Evolutionary conservation across 75 land plant genomes (phyloP), one percentile per base, ranked within the genome.

Genomic region (Cunninghamia lanceolata): DNA sequence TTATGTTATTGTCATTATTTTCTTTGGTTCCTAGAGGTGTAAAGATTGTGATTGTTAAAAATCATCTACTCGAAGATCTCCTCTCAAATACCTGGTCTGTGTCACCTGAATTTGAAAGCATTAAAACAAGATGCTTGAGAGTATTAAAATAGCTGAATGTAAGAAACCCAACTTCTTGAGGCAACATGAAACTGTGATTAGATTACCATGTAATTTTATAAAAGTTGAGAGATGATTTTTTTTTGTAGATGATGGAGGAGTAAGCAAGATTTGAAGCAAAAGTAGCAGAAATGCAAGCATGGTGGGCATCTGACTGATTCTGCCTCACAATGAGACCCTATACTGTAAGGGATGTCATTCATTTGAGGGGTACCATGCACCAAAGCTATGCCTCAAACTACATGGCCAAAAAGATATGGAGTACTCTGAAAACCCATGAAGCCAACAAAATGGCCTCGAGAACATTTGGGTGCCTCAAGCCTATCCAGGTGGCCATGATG

Each of bases 401-500:
- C 46, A 74, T 94, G 85, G 97, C 99, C 53, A 96, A 93, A 85
- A 96, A 96, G 94, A 94, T 96, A 3, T 96, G 97, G 97, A 35
- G 83, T 9, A 94, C 92, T 36, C 95, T 96, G 71, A 93, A 93
- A 85, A 85, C 90, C 17, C 99, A 95, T 91, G 95, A 95, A 36
- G 91, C 93, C 73, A 92, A 91, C 79, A 90, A 93, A 77, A 92
- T 95, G 0, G 96, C 97, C 68, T 96, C 97, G 6, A 82, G 97
- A 47, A 96, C 99, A 47, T 96, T 95, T 83, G 99, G 99, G 21
- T 92, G 94, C 8, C 89, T 96, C 53, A 97, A 96, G 85, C 99
- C 99, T 38, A 97, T 96, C 43, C 97, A 95, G 63, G 99, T 96
- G 9, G 91, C 97, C 81, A 95, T 94, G 95, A 96, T 96, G 99